Evolutionary conservation across 768 basidiomycete genomes (phyloP), one percentile per base, ranked within the genome.

Genomic region (Agaricus blazei): DNA sequence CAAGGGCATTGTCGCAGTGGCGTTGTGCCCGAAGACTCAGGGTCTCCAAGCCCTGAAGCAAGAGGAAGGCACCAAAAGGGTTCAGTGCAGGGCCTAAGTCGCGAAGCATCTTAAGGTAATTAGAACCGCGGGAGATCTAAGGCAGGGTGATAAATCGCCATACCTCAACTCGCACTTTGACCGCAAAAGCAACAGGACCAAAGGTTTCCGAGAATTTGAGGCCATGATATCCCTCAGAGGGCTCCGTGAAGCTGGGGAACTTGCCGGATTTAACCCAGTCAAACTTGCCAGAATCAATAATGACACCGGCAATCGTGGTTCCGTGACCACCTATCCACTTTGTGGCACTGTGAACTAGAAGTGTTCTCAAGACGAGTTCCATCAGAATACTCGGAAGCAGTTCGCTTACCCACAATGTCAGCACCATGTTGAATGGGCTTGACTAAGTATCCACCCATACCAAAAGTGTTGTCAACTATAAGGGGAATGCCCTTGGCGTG

Each of bases 251-350:
- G 3, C 76, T 75, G 1, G 89, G 86, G 75, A 90, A 90, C 60
- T 77, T 80, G 24, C 84, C 84, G 8, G 83, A 85, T 45, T 67
- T 73, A 2, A 74, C 69, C 85, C 86, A 89, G 72, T 90, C 84
- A 63, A 90, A 91, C 53, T 85, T 87, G 46, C 85, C 76, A 8
- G 80, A 77, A 65, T 90, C 88, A 46, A 92, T 68, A 56, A 93
- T 72, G 28, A 90, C 81, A 41, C 90, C 90, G 3, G 77, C 88
- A 46, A 93, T 88, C 24, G 86, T 87, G 0, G 84, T 90, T 29
- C 90, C 89, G 58, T 90, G 88, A 0, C 87, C 85, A 11, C 86
- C 84, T 34, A 91, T 90, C 90, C 90, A 93, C 63, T 93, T 91
- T 1, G 90, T 90, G 0, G 87, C 87, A 48, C 84, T 87, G 65